A percentile compares a stretch with the other conserved stretches of the same genome.
Conservation (phyloP, 257 asterid species). For the Forsythia viridissima region DNA sequence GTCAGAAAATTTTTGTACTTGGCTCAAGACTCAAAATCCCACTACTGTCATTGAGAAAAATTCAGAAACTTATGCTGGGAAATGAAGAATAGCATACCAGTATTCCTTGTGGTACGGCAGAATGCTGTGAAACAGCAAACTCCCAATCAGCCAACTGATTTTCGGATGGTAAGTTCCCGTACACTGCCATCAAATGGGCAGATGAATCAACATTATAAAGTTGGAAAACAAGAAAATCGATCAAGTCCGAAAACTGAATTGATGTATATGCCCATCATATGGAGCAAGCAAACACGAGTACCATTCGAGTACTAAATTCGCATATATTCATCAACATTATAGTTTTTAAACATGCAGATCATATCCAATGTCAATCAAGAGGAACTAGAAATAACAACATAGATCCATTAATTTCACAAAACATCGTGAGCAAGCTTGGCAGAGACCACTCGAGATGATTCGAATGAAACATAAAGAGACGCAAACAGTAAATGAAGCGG, state of each 20-base stretch:
- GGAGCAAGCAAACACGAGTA: neutral
- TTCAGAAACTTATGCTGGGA: neutral
- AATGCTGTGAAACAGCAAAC: slow-evolving; percentile 56
- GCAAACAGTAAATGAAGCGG: neutral
- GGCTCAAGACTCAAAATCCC: neutral
- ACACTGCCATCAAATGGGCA: slow-evolving; percentile 41
- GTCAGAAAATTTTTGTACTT: neutral
- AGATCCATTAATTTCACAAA: neutral
- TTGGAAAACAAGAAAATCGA: neutral
- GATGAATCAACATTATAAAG: neutral
- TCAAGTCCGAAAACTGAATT: neutral
- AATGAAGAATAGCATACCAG: slow-evolving; percentile 31
- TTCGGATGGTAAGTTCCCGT: slow-evolving; percentile 88
- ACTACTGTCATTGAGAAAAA: neutral
- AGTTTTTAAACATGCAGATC: neutral
- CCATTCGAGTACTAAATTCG: slow-evolving; percentile 3
- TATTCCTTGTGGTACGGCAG: slow-evolving; percentile 60
- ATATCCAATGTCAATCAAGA: slow-evolving; percentile 4
- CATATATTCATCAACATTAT: neutral
- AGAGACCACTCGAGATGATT: neutral
- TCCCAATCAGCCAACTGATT: slow-evolving; percentile 92
- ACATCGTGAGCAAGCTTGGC: neutral
- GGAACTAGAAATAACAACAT: neutral
- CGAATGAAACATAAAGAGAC: neutral
- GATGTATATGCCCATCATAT: neutral